phyloP scores from a whole-genome alignment of 345 rosid species.

The Crucihimalaya himalaica region DNA sequence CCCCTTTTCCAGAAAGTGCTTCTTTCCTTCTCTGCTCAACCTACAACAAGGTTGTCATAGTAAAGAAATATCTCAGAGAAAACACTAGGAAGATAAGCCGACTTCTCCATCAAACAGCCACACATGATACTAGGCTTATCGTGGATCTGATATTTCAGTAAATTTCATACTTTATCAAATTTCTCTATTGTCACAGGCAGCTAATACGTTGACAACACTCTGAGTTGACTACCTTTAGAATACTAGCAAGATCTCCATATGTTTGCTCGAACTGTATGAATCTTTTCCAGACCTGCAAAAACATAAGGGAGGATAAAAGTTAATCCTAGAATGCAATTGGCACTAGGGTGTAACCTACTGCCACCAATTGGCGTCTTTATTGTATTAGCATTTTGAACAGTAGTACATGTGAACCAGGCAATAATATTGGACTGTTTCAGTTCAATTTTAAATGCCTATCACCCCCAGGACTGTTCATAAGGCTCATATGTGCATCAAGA shows the following conservation, averaged over 20 bases:
- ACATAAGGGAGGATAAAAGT: slow-evolving; percentile 13
- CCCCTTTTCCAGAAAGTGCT: slow-evolving; percentile 71
- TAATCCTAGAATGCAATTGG: slow-evolving; percentile 15
- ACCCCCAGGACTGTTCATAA: neutral
- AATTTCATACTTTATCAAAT: slow-evolving; percentile 1
- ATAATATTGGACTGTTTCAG: neutral
- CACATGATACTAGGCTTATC: slow-evolving; percentile 8
- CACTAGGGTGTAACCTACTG: neutral
- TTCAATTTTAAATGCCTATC: neutral
- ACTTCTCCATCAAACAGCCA: slow-evolving; percentile 10
- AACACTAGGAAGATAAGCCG: neutral
- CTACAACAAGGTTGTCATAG: slow-evolving; percentile 41
- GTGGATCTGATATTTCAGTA: neutral
- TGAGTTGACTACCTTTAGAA: slow-evolving; percentile 70
- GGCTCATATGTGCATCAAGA: neutral
- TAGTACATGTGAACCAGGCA: slow-evolving; percentile 13
- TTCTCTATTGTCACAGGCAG: slow-evolving; percentile 5
- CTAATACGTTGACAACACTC: neutral
- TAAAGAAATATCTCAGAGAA: neutral
- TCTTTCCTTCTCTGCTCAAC: slow-evolving; percentile 96
- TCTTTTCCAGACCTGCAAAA: slow-evolving; percentile 82
- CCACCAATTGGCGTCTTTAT: neutral
- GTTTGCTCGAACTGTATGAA: slow-evolving; percentile 85
- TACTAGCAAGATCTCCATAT: slow-evolving; percentile 91
- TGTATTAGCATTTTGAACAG: slow-evolving; percentile 3